Evolutionary conservation across 1,284 basidiomycete genomes (phyloP), one percentile per base, ranked within the genome.

Genomic region (Boletellus sp.): DNA sequence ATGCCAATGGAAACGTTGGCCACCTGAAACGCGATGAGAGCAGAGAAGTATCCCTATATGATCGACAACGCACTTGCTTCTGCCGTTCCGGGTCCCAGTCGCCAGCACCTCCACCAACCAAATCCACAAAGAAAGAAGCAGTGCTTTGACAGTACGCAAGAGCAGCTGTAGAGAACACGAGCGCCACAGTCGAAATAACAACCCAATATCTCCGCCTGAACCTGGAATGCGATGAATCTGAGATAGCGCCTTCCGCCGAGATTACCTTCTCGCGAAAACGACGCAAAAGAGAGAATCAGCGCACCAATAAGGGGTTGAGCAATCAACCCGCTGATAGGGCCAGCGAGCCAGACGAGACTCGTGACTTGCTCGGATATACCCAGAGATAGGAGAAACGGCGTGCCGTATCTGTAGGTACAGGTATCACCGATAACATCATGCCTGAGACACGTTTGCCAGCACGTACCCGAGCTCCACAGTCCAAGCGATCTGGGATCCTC

Each of bases 271-370:
- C 42, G 47, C 46, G 43, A 59, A 50, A 56, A 57, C 54, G 59
- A 54, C 51, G 24, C 49, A 39, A 39, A 45, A 37, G 36, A 22
- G 15, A 16, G 21, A 28, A 19, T 44, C 18, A 11, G 64, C 78
- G 55, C 60, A 85, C 92, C 96, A 58, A 99, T 95, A 54, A 98
- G 78, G 18, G 96, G 96, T 68, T 99, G 96, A 5, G 93, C 93
- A 50, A 99, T 77, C 43, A 99, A 77, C 8, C 96, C 96, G 51
- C 90, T 92, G 53, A 98, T 89, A 10, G 93, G 93, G 6, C 95
- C 97, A 28, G 96, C 96, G 41, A 99, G 80, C 96, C 96, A 99
- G 28, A 99, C 96, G 15, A 97, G 78, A 51, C 91, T 91, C 5
- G 97, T 97, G 26, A 93, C 76, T 63, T 93, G 85, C 66, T 96